These are phyloP conservation scores for Mycena epipterygia DNA, from an alignment of 768 basidiomycete species.

Conservation along the genomic window DNA sequence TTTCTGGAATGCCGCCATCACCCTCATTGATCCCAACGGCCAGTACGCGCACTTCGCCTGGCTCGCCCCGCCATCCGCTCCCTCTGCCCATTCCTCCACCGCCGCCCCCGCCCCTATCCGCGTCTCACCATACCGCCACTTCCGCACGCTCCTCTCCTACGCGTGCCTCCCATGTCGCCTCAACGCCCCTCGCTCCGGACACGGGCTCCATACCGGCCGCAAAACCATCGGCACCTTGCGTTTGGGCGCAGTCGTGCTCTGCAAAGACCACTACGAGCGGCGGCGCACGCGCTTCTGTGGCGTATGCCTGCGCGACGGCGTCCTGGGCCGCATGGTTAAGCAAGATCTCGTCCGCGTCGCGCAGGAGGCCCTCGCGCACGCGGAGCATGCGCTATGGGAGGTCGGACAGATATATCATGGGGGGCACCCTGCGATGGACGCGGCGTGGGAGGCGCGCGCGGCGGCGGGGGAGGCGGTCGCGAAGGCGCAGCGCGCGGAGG, in stretches of 20 bases:
- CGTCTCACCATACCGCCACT: constrained; percentile 70
- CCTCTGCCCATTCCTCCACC: constrained; percentile 28
- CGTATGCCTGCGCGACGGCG: too few species aligned
- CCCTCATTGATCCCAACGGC: constrained; percentile 13
- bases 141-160: constrained; percentile 66
- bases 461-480: too few species aligned
- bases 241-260: too few species aligned
- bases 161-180: constrained; percentile 79
- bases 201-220: too few species aligned
- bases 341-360: too few species aligned
- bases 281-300: constrained; percentile 74
- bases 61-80: background rate
- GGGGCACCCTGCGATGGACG: too few species aligned
- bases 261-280: too few species aligned
- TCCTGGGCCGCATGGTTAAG: too few species aligned
- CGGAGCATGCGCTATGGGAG: constrained; percentile 77
- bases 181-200: constrained; percentile 67
- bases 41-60: background rate
- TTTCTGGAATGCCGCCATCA: constrained; percentile 9
- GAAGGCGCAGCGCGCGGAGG: too few species aligned
- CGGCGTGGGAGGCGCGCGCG: background rate
- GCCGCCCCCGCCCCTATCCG: constrained; percentile 51
- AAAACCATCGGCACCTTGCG: too few species aligned
- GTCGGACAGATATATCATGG: constrained; percentile 50
- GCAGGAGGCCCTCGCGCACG: too few species aligned